These are phyloP conservation scores for Diaporthe ilicicola DNA, from an alignment of 2,329 filamentous ascomycete genomes.

Conservation along the genomic window DNA sequence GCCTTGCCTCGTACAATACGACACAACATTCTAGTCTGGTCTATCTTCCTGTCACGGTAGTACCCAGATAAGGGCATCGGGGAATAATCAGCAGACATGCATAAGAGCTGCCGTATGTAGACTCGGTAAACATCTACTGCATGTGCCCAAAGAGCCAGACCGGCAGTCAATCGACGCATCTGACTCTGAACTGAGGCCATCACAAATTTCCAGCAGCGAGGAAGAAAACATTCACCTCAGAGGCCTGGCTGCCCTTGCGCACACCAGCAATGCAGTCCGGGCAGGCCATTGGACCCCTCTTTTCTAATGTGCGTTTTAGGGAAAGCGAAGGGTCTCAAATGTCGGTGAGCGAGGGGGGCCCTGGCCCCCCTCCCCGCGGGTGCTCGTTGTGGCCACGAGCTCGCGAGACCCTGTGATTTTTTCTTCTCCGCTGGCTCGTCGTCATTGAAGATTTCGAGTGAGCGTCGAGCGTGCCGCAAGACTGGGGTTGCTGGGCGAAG, in stretches of 20 bases:
- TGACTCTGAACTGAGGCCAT: neutral
- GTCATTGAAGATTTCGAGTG: neutral
- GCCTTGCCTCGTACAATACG: neutral
- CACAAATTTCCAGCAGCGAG: neutral
- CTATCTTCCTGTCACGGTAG: neutral
- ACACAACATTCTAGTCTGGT: neutral
- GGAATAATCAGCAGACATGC: slow-evolving; percentile 32
- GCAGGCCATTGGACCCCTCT: slow-evolving; percentile 8
- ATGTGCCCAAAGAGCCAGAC: too few relatives aligned
- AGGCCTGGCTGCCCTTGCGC: neutral
- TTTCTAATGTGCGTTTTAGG: slow-evolving; percentile 16
- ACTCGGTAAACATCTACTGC: neutral
- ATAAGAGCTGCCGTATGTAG: slow-evolving; percentile 25
- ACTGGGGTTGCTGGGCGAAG: neutral
- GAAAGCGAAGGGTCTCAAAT: slow-evolving; percentile 29
- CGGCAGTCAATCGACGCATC: neutral
- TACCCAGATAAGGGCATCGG: slow-evolving; percentile 14
- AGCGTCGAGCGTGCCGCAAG: neutral
- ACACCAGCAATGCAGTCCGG: too few relatives aligned
- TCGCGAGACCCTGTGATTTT: neutral
- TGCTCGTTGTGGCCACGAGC: neutral
- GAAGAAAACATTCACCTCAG: neutral
- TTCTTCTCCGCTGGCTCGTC: neutral
- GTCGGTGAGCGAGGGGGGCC: slow-evolving; percentile 31
- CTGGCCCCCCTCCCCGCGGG: slow-evolving; percentile 2